Percentiles rank a stretch among this genome's conserved stretches.
These are phyloP conservation scores for Bruguiera parviflora DNA, from an alignment of 345 rosid genomes.

Conservation along the genomic window DNA sequence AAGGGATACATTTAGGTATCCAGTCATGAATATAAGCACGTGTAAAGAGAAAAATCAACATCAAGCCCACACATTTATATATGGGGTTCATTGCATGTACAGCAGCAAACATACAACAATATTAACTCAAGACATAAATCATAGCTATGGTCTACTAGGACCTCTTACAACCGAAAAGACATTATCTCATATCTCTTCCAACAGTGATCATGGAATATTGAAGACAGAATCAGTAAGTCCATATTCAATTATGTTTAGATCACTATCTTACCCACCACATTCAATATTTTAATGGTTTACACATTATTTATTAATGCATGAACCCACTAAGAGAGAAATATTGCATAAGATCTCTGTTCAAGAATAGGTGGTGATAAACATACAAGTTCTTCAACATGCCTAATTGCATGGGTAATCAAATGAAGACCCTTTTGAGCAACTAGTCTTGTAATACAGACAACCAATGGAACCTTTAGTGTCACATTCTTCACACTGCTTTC, in stretches of 20 bases:
- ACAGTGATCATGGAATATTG: not conserved
- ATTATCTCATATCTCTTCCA: no score
- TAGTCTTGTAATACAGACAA: constrained; percentile 52
- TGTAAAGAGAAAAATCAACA: no score
- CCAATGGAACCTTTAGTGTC: constrained; percentile 34
- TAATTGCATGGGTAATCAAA: constrained; percentile 51
- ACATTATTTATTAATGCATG: not conserved
- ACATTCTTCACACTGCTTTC: constrained; percentile 22
- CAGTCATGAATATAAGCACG: no score
- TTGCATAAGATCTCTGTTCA: not conserved
- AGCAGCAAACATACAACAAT: not conserved
- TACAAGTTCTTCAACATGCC: constrained; percentile 44
- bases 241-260: not conserved
- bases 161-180: no score
- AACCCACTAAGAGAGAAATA: not conserved
- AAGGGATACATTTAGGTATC: no score
- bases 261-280: not conserved
- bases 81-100: not conserved
- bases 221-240: not conserved
- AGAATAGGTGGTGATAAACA: constrained; percentile 17
- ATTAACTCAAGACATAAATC: not conserved
- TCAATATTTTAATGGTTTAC: not conserved
- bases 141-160: not conserved
- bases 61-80: not conserved
- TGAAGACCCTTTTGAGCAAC: constrained; percentile 67